phyloP scores from a whole-genome alignment of 306 rosid species.

The Cicer judaicum region DNA sequence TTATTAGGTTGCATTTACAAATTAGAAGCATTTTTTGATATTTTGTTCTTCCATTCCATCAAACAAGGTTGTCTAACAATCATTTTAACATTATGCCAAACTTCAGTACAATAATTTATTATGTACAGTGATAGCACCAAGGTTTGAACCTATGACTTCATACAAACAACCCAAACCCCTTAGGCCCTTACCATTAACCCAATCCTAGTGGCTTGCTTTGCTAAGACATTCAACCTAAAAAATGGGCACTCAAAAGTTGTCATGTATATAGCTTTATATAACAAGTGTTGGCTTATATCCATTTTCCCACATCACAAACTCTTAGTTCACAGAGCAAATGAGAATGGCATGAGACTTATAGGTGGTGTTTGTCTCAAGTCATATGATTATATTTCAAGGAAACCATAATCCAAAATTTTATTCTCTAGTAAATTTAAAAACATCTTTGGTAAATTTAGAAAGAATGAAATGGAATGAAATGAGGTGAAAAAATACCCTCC shows the following conservation, averaged over 20 bases:
- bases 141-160: neutral
- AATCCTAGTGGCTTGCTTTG: neutral
- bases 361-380: neutral
- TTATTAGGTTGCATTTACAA: constrained; percentile 6
- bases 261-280: neutral
- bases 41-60: neutral
- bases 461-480: neutral
- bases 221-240: neutral
- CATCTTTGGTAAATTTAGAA: constrained; percentile 6
- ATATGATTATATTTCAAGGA: neutral
- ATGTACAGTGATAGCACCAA: neutral
- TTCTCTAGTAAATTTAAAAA: neutral
- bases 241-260: neutral
- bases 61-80: constrained; percentile 11
- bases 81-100: neutral
- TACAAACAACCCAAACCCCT: constrained; percentile 1
- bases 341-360: neutral
- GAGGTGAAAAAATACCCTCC: neutral
- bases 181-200: neutral
- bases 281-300: neutral
- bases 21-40: constrained; percentile 19
- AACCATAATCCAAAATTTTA: neutral
- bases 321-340: neutral
- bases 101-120: neutral
- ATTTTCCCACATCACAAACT: constrained; percentile 4